phyloP scores from a whole-genome alignment of 768 basidiomycete species.

The Leccinellum albellum region DNA sequence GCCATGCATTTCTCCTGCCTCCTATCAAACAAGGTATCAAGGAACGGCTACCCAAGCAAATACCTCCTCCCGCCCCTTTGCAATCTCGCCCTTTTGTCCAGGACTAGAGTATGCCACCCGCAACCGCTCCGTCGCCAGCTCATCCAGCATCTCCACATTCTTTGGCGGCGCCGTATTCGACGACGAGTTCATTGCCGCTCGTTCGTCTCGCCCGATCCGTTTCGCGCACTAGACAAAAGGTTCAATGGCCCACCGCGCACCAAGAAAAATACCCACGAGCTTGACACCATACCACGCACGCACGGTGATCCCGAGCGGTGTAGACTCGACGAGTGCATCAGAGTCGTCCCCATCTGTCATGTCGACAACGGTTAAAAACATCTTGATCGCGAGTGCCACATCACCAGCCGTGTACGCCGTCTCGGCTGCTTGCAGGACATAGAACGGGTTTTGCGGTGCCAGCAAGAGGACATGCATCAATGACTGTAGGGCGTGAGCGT shows the following conservation, averaged over 20 bases:
- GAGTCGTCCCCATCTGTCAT: slow-evolving; percentile 64
- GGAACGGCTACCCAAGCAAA: slow-evolving; percentile 40
- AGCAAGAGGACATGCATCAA: slow-evolving; percentile 80
- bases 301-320: slow-evolving; percentile 49
- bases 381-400: slow-evolving; percentile 70
- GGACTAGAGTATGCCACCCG: slow-evolving; percentile 57
- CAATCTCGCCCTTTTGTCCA: slow-evolving; percentile 33
- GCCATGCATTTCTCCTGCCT: neutral
- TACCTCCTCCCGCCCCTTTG: slow-evolving; percentile 41
- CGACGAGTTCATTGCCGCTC: slow-evolving; percentile 40
- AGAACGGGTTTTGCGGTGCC: slow-evolving; percentile 82
- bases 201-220: slow-evolving; percentile 44
- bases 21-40: slow-evolving; percentile 7
- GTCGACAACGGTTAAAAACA: slow-evolving; percentile 74
- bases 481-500: slow-evolving; percentile 66
- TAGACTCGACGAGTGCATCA: slow-evolving; percentile 47
- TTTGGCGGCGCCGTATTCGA: slow-evolving; percentile 57
- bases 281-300: slow-evolving; percentile 85
- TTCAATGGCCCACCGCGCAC: neutral
- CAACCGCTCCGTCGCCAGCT: slow-evolving; percentile 69
- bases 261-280: slow-evolving; percentile 46
- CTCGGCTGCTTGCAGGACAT: slow-evolving; percentile 81
- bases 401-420: slow-evolving; percentile 81
- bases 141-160: slow-evolving; percentile 56
- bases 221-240: slow-evolving; percentile 52